phyloP scores from a whole-genome alignment of 2,329 filamentous ascomycete species.

The Coniochaeta pulveracea region DNA sequence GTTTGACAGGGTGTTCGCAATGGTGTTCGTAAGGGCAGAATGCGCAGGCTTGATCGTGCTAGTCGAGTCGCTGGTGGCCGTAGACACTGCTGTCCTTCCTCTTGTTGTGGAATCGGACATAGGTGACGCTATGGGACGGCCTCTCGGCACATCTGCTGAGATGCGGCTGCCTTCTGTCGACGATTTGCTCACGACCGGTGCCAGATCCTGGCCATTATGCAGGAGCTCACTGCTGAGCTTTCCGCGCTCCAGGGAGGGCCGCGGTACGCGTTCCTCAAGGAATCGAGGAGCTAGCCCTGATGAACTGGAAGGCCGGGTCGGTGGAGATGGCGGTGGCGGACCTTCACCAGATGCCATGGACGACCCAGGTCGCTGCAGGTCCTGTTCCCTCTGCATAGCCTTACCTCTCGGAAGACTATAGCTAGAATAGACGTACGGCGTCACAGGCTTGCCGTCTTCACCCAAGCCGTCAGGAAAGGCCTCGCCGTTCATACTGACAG shows the following conservation, averaged over 20 bases:
- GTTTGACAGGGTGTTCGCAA: no score
- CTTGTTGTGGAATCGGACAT: conserved; percentile 24
- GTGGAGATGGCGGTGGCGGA: conserved; percentile 48
- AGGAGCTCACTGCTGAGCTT: conserved; percentile 37
- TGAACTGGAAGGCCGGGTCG: conserved; percentile 48
- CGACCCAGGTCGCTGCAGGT: conserved; percentile 4
- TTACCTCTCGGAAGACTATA: conserved; percentile 78
- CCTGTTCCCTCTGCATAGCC: conserved; percentile 28
- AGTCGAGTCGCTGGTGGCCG: conserved; percentile 39
- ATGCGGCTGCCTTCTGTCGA: conserved; percentile 30
- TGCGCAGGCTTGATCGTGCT: conserved; percentile 39
- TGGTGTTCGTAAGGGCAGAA: conserved; percentile 28
- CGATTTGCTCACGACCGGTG: conserved; percentile 30
- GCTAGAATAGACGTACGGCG: conserved; percentile 75
- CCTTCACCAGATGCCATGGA: conserved; percentile 10
- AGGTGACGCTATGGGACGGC: conserved; percentile 27
- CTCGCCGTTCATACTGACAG: conserved; percentile 62
- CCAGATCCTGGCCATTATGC: conserved; percentile 26
- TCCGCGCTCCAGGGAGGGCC: conserved; percentile 37
- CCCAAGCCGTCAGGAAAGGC: conserved; percentile 44
- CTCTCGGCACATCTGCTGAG: conserved; percentile 38
- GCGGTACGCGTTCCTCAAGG: conserved; percentile 27
- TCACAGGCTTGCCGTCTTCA: conserved; percentile 36
- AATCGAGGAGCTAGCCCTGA: conserved; percentile 24
- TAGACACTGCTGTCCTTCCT: conserved; percentile 33